phyloP scores from a whole-genome alignment of 2,329 filamentous ascomycete species.

The Colletotrichum lindemuthianum region DNA sequence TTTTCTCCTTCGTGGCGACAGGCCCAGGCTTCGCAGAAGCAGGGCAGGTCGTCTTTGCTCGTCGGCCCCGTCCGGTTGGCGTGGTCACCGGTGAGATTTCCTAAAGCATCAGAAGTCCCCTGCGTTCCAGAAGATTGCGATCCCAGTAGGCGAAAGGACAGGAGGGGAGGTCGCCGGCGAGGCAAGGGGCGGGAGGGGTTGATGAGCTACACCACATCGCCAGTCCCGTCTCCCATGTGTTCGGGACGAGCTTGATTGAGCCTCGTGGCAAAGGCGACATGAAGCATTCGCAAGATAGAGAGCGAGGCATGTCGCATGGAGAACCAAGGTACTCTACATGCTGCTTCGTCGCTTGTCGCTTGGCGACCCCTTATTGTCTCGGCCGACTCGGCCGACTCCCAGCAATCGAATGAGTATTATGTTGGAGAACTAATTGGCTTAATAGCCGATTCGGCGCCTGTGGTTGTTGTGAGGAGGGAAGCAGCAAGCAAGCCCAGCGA shows the following conservation, averaged over 20 bases:
- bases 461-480: conserved; percentile 13
- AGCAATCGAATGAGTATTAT: no score
- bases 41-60: conserved; percentile 2
- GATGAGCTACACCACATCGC: conserved; percentile 3
- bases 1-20: neutral
- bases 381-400: conserved; percentile 1
- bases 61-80: conserved; percentile 30
- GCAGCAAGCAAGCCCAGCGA: neutral
- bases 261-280: conserved; percentile 2
- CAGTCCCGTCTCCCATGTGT: conserved; percentile 27
- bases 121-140: conserved; percentile 16
- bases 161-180: conserved; percentile 1
- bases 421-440: neutral
- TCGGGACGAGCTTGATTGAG: conserved; percentile 19
- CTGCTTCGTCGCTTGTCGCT: neutral
- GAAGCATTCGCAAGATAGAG: neutral
- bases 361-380: conserved; percentile 19
- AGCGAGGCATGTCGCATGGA: neutral
- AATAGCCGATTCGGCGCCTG: neutral
- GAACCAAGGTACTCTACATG: neutral
- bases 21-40: no score
- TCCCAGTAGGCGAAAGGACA: conserved; percentile 12
- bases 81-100: conserved; percentile 31
- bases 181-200: conserved; percentile 21
- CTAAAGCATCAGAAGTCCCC: conserved; percentile 21